Evolutionary conservation across 2,329 filamentous ascomycete species (phyloP).

Genomic region (Biscogniauxia mediterranea): DNA sequence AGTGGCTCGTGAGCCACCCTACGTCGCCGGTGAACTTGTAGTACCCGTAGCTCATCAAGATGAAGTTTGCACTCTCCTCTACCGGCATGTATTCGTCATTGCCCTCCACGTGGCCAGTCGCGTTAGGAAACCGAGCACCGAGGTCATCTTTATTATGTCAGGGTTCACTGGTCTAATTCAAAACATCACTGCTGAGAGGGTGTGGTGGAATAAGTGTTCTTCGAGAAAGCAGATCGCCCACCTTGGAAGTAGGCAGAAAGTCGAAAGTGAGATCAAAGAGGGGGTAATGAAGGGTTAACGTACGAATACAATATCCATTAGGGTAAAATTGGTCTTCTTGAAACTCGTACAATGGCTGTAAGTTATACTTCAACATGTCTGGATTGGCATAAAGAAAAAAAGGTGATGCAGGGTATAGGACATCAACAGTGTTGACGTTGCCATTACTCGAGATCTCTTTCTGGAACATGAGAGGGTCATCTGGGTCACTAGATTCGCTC

Average conservation of each 20-base stretch:
- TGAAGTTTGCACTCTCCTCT: conserved; percentile 70
- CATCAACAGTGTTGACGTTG: conserved; percentile 80
- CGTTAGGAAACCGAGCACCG: conserved; percentile 67
- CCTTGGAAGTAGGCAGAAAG: too few relatives aligned
- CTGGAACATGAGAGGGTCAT: conserved; percentile 70
- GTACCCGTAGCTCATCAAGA: conserved; percentile 62
- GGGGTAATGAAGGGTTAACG: background rate
- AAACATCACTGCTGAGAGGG: too few relatives aligned
- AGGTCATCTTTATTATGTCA: conserved; percentile 51
- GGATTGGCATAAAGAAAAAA: conserved; percentile 85
- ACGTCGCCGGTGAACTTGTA: conserved; percentile 30
- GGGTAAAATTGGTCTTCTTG: conserved; percentile 78
- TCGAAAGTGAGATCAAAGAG: too few relatives aligned
- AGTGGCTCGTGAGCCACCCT: conserved; percentile 46
- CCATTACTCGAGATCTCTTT: conserved; percentile 82
- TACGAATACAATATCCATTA: conserved; percentile 68
- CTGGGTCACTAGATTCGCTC: conserved; percentile 19
- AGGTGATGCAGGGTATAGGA: conserved; percentile 79
- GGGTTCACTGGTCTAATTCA: too few relatives aligned
- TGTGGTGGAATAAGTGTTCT: too few relatives aligned
- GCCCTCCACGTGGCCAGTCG: conserved; percentile 67
- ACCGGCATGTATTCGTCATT: conserved; percentile 71
- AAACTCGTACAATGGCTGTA: conserved; percentile 76
- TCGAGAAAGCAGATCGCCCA: too few relatives aligned
- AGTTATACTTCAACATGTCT: conserved; percentile 69